These are phyloP conservation scores for Ophiosphaerella herpotricha DNA, from an alignment of 2,329 filamentous ascomycete species.

Conservation along the genomic window DNA sequence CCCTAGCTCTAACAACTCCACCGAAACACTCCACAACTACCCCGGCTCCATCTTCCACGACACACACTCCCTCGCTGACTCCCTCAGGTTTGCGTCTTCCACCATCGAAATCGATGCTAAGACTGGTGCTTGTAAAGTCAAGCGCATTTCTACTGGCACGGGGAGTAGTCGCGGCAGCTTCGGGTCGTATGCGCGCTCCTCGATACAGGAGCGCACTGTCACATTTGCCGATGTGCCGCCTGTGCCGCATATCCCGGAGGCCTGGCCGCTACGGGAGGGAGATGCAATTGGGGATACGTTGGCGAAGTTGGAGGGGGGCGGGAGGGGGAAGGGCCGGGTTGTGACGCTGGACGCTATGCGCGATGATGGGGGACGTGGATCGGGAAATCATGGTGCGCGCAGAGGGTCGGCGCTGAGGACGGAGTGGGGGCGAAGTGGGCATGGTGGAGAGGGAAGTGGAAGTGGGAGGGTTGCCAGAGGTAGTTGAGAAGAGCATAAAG, in stretches of 20 bases:
- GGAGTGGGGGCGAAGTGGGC: too few relatives aligned
- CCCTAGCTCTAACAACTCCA: conserved; percentile 22
- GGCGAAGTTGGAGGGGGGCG: too few relatives aligned
- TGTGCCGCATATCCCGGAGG: conserved; percentile 22
- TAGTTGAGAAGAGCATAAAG: too few relatives aligned
- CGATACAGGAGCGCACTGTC: conserved; percentile 22
- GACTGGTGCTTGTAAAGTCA: conserved; percentile 41
- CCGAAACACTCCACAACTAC: conserved; percentile 36
- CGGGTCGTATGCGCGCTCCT: conserved; percentile 10
- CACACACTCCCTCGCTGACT: conserved; percentile 39
- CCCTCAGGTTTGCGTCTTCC: conserved; percentile 36
- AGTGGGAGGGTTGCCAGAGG: too few relatives aligned
- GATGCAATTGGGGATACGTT: too few relatives aligned
- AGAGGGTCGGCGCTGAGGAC: too few relatives aligned
- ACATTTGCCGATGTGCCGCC: conserved; percentile 26
- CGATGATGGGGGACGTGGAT: too few relatives aligned
- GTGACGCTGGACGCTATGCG: too few relatives aligned
- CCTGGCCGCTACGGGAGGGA: too few relatives aligned
- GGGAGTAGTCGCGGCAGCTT: conserved; percentile 12
- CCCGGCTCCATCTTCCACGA: conserved; percentile 38
- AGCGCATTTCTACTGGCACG: conserved; percentile 27
- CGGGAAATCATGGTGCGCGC: too few relatives aligned
- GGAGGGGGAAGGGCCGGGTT: too few relatives aligned
- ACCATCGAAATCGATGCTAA: conserved; percentile 38
- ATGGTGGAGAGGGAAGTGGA: too few relatives aligned